Base-by-base conservation (phyloP, 1,139 yeast species). In the Petasospora rhodanensis region DNA sequence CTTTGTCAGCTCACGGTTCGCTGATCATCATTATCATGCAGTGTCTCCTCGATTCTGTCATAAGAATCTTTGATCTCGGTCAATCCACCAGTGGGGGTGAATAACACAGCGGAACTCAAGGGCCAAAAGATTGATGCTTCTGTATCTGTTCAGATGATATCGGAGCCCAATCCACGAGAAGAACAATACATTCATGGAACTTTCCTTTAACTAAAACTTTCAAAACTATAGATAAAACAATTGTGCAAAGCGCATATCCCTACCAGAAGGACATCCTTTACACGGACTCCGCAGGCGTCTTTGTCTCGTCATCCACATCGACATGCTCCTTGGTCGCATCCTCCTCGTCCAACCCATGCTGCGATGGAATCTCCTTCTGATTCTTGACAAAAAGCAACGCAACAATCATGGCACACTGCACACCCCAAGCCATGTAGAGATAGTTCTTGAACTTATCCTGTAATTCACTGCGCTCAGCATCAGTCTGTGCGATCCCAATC, bases 101-200 rank as follows among this genome's bases (percentile, higher is more conserved):
- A 28, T 11, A 49, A 13, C 2, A 35, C 33, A 2, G 26, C 14
- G 4, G 45, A 33, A 8, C 51, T 37, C 6, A 35, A 30, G 7
- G 24, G 34, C 79, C 83, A 79, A 43, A 79, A 69, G 66, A 31
- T 73, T 66, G 0, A 62, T 34, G 12, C 60, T 49, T 35, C 69
- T 71, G 51, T 76, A 72, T 31, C 68, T 61, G 35, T 68, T 70
- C 52, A 81, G 52, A 39, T 75, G 70, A 52, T 69, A 76, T 22
- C 84, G 58, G 30, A 80, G 53, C 0, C 89, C 89, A 14, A 56
- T 58, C 70, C 79, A 75, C 31, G 68, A 59, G 6, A 56, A n/a
- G n/a, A n/a, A n/a, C n/a, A n/a, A n/a, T n/a, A n/a, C n/a, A n/a
- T n/a, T n/a, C n/a, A n/a, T n/a, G n/a, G n/a, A n/a, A n/a, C n/a